Evolutionary conservation across 1,284 basidiomycete species (phyloP).

Genomic region (Cryptococcus sp.): DNA sequence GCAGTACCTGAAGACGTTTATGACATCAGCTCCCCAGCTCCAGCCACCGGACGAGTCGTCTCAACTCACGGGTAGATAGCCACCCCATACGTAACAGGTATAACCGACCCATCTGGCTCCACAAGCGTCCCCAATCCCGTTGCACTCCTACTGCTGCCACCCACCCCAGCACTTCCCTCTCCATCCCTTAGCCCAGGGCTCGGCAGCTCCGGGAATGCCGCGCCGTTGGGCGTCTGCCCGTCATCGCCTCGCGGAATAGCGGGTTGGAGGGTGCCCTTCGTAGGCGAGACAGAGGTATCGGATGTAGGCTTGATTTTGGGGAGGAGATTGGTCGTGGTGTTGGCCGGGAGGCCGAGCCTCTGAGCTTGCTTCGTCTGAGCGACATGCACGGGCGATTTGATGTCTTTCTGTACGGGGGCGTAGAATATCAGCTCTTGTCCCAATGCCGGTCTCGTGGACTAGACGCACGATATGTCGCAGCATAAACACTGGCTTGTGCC

Average conservation of each 20-base stretch:
- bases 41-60: not conserved
- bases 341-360: constrained; percentile 39
- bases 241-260: constrained; percentile 14
- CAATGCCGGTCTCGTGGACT: constrained; percentile 11
- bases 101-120: constrained; percentile 40
- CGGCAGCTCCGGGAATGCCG: constrained; percentile 42
- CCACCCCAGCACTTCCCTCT: constrained; percentile 6
- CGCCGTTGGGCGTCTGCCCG: constrained; percentile 29
- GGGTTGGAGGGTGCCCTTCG: constrained; percentile 22
- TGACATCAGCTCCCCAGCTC: not conserved
- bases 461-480: constrained; percentile 82
- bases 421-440: constrained; percentile 11
- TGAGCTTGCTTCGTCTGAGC: constrained; percentile 86
- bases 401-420: constrained; percentile 57
- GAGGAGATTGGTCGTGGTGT: constrained; percentile 26
- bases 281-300: constrained; percentile 33
- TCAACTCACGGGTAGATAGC: constrained; percentile 51
- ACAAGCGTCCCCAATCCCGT: constrained; percentile 24
- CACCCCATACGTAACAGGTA: constrained; percentile 51
- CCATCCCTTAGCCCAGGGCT: constrained; percentile 39
- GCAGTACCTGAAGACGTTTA: constrained; percentile 64
- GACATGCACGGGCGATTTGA: constrained; percentile 91
- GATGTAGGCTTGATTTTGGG: constrained; percentile 35
- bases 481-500: constrained; percentile 98
- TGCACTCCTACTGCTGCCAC: not conserved